These are phyloP conservation scores for Fusarium robinianum DNA, from an alignment of 2,329 filamentous ascomycete species.

Conservation along the genomic window DNA sequence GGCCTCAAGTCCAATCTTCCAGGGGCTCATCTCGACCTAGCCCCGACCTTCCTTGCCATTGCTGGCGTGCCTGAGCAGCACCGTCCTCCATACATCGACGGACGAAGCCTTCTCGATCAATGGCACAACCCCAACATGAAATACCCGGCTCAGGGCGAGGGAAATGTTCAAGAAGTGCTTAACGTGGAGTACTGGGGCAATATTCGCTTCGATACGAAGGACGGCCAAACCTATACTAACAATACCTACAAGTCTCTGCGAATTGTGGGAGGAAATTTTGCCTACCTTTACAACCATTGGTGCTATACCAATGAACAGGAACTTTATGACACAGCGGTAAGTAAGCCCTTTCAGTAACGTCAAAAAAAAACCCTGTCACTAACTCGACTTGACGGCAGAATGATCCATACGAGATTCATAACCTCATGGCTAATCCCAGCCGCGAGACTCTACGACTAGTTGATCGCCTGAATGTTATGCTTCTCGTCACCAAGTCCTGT, in stretches of 20 bases:
- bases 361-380: no score
- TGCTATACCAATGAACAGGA: conserved; percentile 54
- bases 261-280: conserved; percentile 51
- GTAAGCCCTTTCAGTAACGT: conserved; percentile 18
- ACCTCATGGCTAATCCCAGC: conserved; percentile 9
- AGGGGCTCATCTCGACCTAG: conserved; percentile 58
- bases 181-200: conserved; percentile 58
- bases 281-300: conserved; percentile 60
- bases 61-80: conserved; percentile 33
- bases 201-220: conserved; percentile 34
- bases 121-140: conserved; percentile 29
- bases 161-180: conserved; percentile 30
- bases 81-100: conserved; percentile 38
- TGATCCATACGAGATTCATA: conserved; percentile 13
- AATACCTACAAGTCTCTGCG: conserved; percentile 61
- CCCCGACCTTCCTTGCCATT: conserved; percentile 56
- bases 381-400: not conserved
- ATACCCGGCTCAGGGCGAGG: not conserved
- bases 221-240: conserved; percentile 27
- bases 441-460: conserved; percentile 37
- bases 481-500: conserved; percentile 64
- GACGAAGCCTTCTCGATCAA: conserved; percentile 11
- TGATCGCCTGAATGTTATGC: conserved; percentile 58
- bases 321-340: conserved; percentile 56
- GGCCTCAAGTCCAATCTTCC: conserved; percentile 45